Conservation (phyloP, 2,329 filamentous ascomycete species). For the Cytospora paraplurivora region DNA sequence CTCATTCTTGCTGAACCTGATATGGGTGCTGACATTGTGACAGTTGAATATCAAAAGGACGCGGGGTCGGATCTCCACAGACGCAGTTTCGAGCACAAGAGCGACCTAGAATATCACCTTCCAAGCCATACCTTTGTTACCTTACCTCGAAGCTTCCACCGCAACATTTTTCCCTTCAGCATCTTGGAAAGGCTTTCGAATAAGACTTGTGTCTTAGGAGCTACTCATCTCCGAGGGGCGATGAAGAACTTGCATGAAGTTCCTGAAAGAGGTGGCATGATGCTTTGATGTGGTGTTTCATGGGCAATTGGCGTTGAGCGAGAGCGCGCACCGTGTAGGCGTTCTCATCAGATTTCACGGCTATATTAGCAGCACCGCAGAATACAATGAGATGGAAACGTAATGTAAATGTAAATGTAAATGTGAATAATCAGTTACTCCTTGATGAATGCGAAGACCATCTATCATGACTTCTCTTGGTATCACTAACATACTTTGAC, state of each 20-base stretch:
- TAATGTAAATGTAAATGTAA: not conserved
- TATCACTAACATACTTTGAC: not conserved
- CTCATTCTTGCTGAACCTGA: slow-evolving; percentile 14
- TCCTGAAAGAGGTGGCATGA: not conserved
- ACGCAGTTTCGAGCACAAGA: not conserved
- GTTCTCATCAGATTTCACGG: not conserved
- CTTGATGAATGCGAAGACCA: not conserved
- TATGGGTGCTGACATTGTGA: slow-evolving; percentile 33
- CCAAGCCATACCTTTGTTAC: not conserved
- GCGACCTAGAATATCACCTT: not conserved
- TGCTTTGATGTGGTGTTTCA: not conserved
- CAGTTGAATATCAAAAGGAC: not conserved
- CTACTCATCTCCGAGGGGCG: not conserved
- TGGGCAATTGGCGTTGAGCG: not conserved
- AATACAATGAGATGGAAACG: not conserved
- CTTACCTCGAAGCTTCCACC: not conserved
- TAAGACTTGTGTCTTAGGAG: not conserved
- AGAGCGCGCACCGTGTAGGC: not conserved
- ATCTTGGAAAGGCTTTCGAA: not conserved
- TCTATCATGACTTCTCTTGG: not conserved
- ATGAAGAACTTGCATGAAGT: not conserved
- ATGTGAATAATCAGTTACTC: not conserved
- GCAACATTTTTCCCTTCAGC: not conserved
- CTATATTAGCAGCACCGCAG: not conserved
- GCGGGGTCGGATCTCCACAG: not conserved